Evolutionary conservation across 805 yeast genomes (phyloP).

Genomic region (Schizosaccharomyces lindneri): DNA sequence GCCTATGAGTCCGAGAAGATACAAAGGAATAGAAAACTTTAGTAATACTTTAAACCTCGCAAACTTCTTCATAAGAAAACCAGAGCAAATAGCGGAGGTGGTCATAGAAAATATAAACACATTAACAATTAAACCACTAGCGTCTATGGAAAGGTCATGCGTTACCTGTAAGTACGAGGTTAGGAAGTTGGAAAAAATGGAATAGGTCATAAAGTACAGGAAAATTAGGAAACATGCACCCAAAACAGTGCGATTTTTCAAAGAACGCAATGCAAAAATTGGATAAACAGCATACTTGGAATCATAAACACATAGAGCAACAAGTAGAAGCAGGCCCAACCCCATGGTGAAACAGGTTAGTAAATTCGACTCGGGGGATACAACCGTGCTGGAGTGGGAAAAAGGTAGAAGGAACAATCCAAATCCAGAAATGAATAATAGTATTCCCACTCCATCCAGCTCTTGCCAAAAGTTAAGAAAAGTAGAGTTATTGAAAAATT

Average conservation of each 20-base stretch:
- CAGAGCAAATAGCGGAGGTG: constrained; percentile 27
- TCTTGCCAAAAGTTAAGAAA: constrained; percentile 15
- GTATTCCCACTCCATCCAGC: constrained; percentile 32
- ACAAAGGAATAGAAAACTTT: not conserved
- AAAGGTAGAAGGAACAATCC: constrained; percentile 42
- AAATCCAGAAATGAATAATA: constrained; percentile 24
- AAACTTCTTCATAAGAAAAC: constrained; percentile 27
- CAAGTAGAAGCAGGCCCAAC: constrained; percentile 29
- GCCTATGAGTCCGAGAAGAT: not conserved
- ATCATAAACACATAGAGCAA: constrained; percentile 30
- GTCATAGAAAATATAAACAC: constrained; percentile 23
- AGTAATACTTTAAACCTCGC: constrained; percentile 10
- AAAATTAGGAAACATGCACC: constrained; percentile 31
- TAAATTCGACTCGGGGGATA: not conserved
- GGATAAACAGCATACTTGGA: constrained; percentile 17
- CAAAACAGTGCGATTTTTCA: constrained; percentile 44
- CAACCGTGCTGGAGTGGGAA: constrained; percentile 14
- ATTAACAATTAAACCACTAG: constrained; percentile 34
- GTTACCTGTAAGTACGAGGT: constrained; percentile 33
- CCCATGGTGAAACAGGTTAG: constrained; percentile 29
- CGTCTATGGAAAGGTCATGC: constrained; percentile 25
- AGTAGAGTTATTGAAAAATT: not conserved
- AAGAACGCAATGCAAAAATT: constrained; percentile 21
- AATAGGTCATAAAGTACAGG: constrained; percentile 23
- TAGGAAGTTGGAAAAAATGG: constrained; percentile 21